Evolutionary conservation across 495 filamentous ascomycete species (phyloP).

Genomic region (Talaromyces stipitatus): DNA sequence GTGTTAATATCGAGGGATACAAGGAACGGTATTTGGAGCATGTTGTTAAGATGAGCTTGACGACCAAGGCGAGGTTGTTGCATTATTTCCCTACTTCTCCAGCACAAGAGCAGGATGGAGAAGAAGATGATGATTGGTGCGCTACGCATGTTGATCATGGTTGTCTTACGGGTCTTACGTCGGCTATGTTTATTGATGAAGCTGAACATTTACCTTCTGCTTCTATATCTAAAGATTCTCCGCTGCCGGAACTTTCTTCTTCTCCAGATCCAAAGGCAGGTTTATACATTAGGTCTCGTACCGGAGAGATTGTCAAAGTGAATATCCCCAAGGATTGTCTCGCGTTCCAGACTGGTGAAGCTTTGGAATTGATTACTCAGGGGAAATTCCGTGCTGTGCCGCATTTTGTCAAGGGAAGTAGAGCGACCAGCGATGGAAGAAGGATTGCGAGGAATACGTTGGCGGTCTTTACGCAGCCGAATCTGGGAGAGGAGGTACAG

Average conservation of each 20-base stretch:
- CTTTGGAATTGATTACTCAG: conserved; percentile 77
- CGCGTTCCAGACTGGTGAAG: conserved; percentile 93
- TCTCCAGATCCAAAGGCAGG: conserved; percentile 81
- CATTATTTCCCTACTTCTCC: conserved; percentile 68
- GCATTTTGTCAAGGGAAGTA: conserved; percentile 80
- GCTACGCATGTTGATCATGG: conserved; percentile 91
- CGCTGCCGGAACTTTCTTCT: conserved; percentile 58
- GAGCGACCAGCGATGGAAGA: conserved; percentile 23
- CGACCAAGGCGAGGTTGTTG: conserved; percentile 84
- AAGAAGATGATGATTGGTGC: conserved; percentile 85
- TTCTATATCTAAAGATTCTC: conserved; percentile 17
- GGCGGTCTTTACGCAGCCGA: conserved; percentile 96
- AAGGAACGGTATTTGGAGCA: conserved; percentile 69
- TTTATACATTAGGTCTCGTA: conserved; percentile 84
- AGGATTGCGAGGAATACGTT: conserved; percentile 83
- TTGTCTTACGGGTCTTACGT: conserved; percentile 88
- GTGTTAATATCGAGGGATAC: conserved; percentile 68
- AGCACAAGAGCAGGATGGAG: conserved; percentile 8
- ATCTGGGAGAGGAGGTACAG: conserved; percentile 77
- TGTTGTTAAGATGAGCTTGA: conserved; percentile 76
- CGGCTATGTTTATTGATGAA: conserved; percentile 94
- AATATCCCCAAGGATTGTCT: conserved; percentile 85
- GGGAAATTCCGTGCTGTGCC: conserved; percentile 91
- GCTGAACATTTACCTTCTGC: conserved; percentile 33
- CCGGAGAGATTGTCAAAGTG: conserved; percentile 71